Evolutionary conservation across 305 asterid genomes (phyloP).

Genomic region (Rubia peregrina): DNA sequence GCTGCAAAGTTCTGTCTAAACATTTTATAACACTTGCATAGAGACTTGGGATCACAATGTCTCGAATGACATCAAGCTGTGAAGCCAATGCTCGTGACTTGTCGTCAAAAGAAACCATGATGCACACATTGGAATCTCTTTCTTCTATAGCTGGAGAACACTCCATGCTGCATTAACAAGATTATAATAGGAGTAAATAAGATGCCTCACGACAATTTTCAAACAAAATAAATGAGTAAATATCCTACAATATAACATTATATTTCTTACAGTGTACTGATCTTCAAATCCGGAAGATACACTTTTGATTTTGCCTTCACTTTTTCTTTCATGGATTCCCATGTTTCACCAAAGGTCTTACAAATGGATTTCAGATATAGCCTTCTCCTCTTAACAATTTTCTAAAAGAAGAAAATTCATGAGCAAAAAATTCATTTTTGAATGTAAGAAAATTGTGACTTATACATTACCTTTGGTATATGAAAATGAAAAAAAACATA

Average conservation of each 20-base stretch:
- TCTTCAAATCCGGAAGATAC: constrained; percentile 48
- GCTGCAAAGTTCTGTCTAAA: neutral
- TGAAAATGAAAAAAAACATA: constrained; percentile 19
- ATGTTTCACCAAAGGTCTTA: constrained; percentile 35
- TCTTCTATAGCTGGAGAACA: constrained; percentile 43
- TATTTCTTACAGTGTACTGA: neutral
- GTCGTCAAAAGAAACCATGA: constrained; percentile 46
- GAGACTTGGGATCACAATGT: too few relatives aligned
- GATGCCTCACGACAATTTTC: neutral
- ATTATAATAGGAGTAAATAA: constrained; percentile 23
- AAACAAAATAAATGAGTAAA: neutral
- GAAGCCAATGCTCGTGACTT: constrained; percentile 26
- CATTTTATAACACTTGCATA: too few relatives aligned
- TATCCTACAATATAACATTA: neutral
- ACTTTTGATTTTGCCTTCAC: constrained; percentile 22
- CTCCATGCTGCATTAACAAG: constrained; percentile 35
- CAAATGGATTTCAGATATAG: constrained; percentile 46
- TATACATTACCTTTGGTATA: too few relatives aligned
- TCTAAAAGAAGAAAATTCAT: constrained; percentile 42
- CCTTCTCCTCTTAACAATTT: constrained; percentile 44
- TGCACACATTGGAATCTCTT: constrained; percentile 40
- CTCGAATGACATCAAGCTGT: neutral
- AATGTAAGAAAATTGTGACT: too few relatives aligned
- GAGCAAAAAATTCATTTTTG: neutral
- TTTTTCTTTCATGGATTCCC: constrained; percentile 19